Evolutionary conservation across 1,284 basidiomycete genomes (phyloP), one percentile per base, ranked within the genome.

Genomic region (Fomitopsis betulina): DNA sequence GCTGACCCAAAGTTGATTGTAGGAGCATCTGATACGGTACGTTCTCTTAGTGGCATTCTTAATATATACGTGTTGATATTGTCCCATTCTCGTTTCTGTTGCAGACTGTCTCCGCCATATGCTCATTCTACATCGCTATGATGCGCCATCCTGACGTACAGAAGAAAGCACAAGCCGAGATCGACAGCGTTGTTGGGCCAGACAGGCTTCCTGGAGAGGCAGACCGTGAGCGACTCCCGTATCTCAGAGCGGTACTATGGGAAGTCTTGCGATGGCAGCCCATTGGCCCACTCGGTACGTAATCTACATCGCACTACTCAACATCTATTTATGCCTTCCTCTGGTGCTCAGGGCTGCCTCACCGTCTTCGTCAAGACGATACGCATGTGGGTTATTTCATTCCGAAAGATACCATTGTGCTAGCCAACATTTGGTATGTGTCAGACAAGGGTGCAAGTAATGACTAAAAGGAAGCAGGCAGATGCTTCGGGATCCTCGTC

Each of bases 211-310:
- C 73, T 23, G 64, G 59, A 2, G 62, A 68, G 30, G 63, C 60
- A 19, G 73, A 75, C 58, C 67, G 70, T 3, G 63, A 65, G 0
- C 59, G 61, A n/a, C 64, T 75, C 15, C 72, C 72, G 2, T 75
- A 70, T 57, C 49, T 72, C 39, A 62, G 70, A 35, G 71, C 73
- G 1, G 35, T 74, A 19, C 60, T 63, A 53, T 65, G 62, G 45
- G 73, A 75, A 57, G 64, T 68, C 10, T 61, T 70, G 45, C 65
- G 72, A 10, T 72, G 70, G 68, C 63, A 68, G 54, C 68, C 69
- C 1, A 62, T 71, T 8, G 60, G 62, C 15, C 69, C 69, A 2
- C 47, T 71, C 19, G 67, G 69, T 70, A 27, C 19, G 54, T 6
- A 2, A 37, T 15, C 8, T 45, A 10, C 12, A 45, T 23, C 9